phyloP scores from a whole-genome alignment of 2,329 filamentous ascomycete genomes.

The Hypoxylon sp. region DNA sequence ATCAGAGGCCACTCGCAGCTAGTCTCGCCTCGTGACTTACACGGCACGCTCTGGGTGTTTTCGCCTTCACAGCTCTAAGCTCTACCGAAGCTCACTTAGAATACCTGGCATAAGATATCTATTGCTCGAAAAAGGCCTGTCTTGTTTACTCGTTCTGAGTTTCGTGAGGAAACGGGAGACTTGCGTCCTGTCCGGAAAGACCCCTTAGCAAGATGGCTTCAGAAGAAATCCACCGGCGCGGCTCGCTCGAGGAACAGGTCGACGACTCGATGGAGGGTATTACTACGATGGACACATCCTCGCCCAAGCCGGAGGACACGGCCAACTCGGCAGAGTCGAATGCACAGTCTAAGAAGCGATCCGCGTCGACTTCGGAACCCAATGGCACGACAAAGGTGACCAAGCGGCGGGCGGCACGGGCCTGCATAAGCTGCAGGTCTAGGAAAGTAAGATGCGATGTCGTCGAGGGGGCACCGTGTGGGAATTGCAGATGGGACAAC shows the following conservation, averaged over 20 bases:
- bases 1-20: slow-evolving; percentile 25
- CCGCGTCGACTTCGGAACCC: slow-evolving; percentile 44
- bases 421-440: slow-evolving; percentile 81
- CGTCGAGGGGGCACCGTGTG: slow-evolving; percentile 85
- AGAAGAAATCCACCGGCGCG: slow-evolving; percentile 36
- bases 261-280: slow-evolving; percentile 31
- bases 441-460: slow-evolving; percentile 95
- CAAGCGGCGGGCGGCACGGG: slow-evolving; percentile 89
- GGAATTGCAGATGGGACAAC: slow-evolving; percentile 83
- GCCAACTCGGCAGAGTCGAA: slow-evolving; percentile 18
- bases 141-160: slow-evolving; percentile 12
- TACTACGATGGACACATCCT: slow-evolving; percentile 23
- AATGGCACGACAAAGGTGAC: slow-evolving; percentile 57
- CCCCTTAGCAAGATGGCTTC: slow-evolving; percentile 35
- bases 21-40: slow-evolving; percentile 29
- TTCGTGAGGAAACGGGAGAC: slow-evolving; percentile 8
- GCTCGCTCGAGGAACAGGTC: slow-evolving; percentile 39
- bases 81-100: slow-evolving; percentile 16
- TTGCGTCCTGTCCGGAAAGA: slow-evolving; percentile 15
- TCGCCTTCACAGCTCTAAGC: slow-evolving; percentile 9
- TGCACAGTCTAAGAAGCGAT: slow-evolving; percentile 44
- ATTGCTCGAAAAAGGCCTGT: background rate
- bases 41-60: slow-evolving; percentile 14
- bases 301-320: slow-evolving; percentile 30
- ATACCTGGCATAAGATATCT: slow-evolving; percentile 12